These are phyloP conservation scores for Rosa persica DNA, from an alignment of 306 rosid genomes.

Conservation along the genomic window DNA sequence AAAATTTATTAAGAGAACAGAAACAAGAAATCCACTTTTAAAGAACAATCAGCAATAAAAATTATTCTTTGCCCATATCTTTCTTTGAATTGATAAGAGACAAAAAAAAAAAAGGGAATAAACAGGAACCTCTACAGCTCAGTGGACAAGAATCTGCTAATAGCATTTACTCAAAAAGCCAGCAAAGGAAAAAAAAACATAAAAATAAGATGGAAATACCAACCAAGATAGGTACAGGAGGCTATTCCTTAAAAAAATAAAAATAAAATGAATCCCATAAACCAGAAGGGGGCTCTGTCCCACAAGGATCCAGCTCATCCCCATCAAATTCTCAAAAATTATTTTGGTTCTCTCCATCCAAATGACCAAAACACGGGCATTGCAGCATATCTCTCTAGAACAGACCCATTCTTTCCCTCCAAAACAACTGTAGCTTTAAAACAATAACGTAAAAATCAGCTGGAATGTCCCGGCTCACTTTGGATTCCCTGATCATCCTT, in stretches of 20 bases:
- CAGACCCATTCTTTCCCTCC: neutral
- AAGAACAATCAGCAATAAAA: neutral
- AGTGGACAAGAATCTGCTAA: neutral
- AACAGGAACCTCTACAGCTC: neutral
- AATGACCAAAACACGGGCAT: neutral
- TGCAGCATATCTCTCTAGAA: neutral
- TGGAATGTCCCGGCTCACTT: neutral
- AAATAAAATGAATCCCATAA: neutral
- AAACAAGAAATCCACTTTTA: neutral
- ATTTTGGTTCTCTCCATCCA: neutral
- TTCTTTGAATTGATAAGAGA: neutral
- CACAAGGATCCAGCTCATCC: neutral
- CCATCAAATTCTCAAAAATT: neutral
- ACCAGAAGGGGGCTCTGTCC: neutral
- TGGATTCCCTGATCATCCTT: neutral
- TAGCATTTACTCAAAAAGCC: neutral
- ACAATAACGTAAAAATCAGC: neutral
- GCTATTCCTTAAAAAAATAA: neutral
- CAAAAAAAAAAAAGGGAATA: neutral
- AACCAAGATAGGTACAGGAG: neutral
- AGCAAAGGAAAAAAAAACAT: neutral
- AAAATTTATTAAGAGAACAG: neutral
- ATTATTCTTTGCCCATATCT: neutral
- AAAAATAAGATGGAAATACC: neutral
- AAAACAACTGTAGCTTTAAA: neutral